Evolutionary conservation across 495 filamentous ascomycete species (phyloP).

Genomic region (Cairneyella variabilis): DNA sequence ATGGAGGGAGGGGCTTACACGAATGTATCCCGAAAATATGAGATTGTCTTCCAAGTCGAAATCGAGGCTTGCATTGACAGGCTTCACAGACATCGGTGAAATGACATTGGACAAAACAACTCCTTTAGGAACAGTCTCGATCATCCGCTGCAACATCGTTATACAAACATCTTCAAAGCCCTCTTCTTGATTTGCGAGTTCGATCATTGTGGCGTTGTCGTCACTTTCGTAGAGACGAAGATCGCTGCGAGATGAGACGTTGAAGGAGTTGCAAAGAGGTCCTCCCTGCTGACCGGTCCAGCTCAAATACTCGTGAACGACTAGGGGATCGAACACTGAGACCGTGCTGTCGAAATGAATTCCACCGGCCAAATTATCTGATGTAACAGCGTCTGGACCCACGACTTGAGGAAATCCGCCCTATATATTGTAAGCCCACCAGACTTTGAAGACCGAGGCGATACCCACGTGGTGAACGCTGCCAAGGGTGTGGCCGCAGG

Average conservation of each 20-base stretch:
- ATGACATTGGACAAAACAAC: conserved; percentile 33
- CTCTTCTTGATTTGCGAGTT: conserved; percentile 24
- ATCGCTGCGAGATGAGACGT: conserved; percentile 36
- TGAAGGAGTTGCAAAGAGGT: conserved; percentile 29
- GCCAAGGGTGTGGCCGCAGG: conserved; percentile 18
- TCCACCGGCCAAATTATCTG: conserved; percentile 31
- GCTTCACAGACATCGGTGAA: conserved; percentile 13
- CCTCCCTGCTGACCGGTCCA: conserved; percentile 16
- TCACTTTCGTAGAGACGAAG: conserved; percentile 37
- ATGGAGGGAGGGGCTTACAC: not conserved
- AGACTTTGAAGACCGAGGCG: not conserved
- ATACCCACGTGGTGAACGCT: conserved; percentile 14
- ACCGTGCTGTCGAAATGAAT: conserved; percentile 16
- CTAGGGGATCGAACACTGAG: conserved; percentile 10
- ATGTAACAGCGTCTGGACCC: conserved; percentile 18
- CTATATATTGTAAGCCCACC: not conserved
- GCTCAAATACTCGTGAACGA: conserved; percentile 15
- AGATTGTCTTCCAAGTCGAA: conserved; percentile 13
- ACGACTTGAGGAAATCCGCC: conserved; percentile 17
- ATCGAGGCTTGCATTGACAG: conserved; percentile 17
- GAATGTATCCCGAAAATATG: conserved; percentile 9
- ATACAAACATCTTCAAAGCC: conserved; percentile 33
- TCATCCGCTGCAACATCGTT: conserved; percentile 35
- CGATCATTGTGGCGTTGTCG: conserved; percentile 34
- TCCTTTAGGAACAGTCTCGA: conserved; percentile 36